Conservation (phyloP, 1,284 basidiomycete species). For the Amylostereum areolatum region DNA sequence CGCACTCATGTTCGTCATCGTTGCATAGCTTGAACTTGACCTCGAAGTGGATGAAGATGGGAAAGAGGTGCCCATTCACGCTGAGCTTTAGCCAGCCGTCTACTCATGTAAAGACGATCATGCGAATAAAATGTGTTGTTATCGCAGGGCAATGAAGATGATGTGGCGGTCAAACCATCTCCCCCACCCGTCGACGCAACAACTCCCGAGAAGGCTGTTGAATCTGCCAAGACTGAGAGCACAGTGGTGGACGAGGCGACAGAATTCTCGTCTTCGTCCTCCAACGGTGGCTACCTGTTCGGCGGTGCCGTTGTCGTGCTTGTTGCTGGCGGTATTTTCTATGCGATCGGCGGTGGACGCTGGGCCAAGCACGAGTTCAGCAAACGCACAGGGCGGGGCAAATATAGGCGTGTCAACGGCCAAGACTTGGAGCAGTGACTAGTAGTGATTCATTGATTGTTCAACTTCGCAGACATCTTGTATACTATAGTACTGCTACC, state of each 20-base stretch:
- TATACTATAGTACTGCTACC: too few relatives aligned
- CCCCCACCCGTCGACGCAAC: not conserved
- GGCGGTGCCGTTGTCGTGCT: not conserved
- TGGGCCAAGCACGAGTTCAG: too few relatives aligned
- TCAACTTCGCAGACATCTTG: too few relatives aligned
- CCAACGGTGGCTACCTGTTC: not conserved
- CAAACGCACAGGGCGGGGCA: too few relatives aligned
- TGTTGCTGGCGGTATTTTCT: not conserved
- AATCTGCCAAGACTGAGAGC: not conserved
- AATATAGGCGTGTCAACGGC: too few relatives aligned
- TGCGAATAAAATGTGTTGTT: conserved; percentile 50
- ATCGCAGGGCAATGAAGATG: conserved; percentile 17
- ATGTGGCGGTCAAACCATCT: not conserved
- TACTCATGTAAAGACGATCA: conserved; percentile 29
- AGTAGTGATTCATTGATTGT: too few relatives aligned
- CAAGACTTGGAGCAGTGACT: too few relatives aligned
- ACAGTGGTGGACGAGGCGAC: not conserved
- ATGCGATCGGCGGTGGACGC: not conserved
- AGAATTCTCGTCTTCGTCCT: not conserved
- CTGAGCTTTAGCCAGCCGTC: conserved; percentile 74
- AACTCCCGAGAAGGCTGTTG: not conserved
- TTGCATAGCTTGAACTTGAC: conserved; percentile 51
- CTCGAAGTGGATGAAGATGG: conserved; percentile 55
- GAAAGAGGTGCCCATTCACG: conserved; percentile 86
- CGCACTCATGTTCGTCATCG: conserved; percentile 5